Percentiles rank a stretch among this genome's conserved stretches.
Evolutionary conservation across 805 yeast species (phyloP).

Genomic region (Lipomyces anomalus): DNA sequence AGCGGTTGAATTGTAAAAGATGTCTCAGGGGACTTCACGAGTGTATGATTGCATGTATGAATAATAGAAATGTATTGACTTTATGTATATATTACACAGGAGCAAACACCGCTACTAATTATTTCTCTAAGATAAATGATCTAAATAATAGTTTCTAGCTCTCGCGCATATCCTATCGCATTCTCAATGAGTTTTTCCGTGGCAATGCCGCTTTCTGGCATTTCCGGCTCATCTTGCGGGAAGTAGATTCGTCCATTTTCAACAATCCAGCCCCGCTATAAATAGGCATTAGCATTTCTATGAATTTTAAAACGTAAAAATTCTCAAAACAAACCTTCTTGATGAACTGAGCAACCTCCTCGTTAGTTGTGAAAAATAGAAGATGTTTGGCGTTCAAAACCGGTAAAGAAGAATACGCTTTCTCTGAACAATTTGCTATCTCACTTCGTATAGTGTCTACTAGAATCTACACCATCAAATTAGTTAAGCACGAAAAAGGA

Average conservation of each 20-base stretch:
- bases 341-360: constrained; percentile 50
- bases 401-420: constrained; percentile 71
- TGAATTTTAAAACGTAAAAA: not conserved
- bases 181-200: constrained; percentile 52
- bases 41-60: not conserved
- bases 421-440: constrained; percentile 77
- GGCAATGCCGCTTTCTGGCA: constrained; percentile 37
- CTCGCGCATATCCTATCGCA: constrained; percentile 80
- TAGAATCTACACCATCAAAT: constrained; percentile 8
- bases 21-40: constrained; percentile 1
- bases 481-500: not conserved
- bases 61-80: not conserved
- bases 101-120: not conserved
- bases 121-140: not conserved
- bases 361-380: constrained; percentile 60
- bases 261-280: constrained; percentile 55
- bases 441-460: constrained; percentile 74
- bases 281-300: not conserved
- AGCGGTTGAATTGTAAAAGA: not conserved
- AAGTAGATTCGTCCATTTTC: constrained; percentile 40
- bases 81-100: constrained; percentile 7
- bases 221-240: constrained; percentile 31
- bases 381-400: constrained; percentile 75
- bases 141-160: constrained; percentile 84
- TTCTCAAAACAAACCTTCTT: constrained; percentile 30